Base-by-base conservation (phyloP, 805 yeast species). In the Spathaspora hagerdaliae region DNA sequence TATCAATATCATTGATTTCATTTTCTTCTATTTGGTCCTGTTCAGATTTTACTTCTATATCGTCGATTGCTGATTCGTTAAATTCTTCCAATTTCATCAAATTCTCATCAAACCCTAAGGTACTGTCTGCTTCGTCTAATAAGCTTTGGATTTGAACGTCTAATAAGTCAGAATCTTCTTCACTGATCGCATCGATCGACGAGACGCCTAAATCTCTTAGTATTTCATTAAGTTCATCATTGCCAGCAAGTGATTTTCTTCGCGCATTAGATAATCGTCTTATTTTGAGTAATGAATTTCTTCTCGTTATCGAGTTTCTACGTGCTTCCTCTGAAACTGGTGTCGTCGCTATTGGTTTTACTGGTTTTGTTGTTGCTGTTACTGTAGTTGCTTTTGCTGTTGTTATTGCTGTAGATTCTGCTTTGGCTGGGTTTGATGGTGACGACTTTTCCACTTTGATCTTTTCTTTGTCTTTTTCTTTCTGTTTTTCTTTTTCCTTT, bases 201-300 rank as follows among this genome's bases (percentile, higher is more conserved):
- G 54, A 44, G 4, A 64, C 64, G 10, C 72, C 74, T 36, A 71
- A 58, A 46, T 69, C 73, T 27, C 59, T 57, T 13, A 71, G 47
- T 12, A 71, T 59, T 14, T 67, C 69, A 45, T 55, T 60, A 31
- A 71, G 61, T 51, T 71, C 76, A 45, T 69, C 75, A 45, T 59
- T 63, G 2, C 73, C 63, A 11, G 71, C 73, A 33, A 64, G 51
- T 31, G 73, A 66, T 47, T 68, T 69, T 34, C 71, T 57, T 38
- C 74, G 51, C 3, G 72, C 67, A 36, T 60, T 60, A 5, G 73
- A 65, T 19, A 69, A 53, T 41, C 72, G 56, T 55, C 70, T 39
- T n/a, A 58, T 53, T 38, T 54, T 57, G 32, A 52, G 40, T 27
- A 49, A 42, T 7, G 55, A 49, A 15, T 47, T 47, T 31, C 51